Percentiles rank a stretch among this genome's conserved stretches.
These are phyloP conservation scores for Pseudonectria buxi DNA, from an alignment of 2,329 filamentous ascomycete species.

Conservation along the genomic window DNA sequence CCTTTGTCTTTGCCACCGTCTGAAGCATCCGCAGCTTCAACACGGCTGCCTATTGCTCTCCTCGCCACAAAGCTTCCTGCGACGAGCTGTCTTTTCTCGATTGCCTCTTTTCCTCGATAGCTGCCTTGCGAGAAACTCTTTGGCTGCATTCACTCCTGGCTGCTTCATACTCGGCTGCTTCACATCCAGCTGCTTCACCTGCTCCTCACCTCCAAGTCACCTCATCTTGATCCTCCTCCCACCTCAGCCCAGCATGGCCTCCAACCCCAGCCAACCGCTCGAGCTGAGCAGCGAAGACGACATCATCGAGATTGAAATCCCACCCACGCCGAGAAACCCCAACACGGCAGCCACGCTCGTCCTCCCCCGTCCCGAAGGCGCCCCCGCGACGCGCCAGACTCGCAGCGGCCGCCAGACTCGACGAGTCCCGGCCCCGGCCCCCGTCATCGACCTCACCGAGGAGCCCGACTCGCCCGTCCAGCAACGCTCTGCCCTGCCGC, in stretches of 20 bases:
- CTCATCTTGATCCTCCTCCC: conserved; percentile 1
- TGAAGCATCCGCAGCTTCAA: no score
- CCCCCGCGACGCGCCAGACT: not conserved
- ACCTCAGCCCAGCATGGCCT: conserved; percentile 4
- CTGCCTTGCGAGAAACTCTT: no score
- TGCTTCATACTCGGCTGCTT: no score
- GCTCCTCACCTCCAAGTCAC: conserved; percentile 1
- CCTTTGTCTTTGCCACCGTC: no score
- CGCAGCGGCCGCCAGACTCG: conserved; percentile 7
- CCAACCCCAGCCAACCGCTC: conserved; percentile 1
- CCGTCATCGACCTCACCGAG: conserved; percentile 44
- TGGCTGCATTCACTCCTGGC: conserved; percentile 6
- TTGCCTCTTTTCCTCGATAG: conserved; percentile 14
- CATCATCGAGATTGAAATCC: conserved; percentile 23
- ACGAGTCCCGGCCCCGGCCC: conserved; percentile 11
- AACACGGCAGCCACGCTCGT: not conserved
- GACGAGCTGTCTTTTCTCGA: no score
- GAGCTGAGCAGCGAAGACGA: conserved; percentile 24
- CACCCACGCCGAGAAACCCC: conserved; percentile 9
- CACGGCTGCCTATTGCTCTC: no score
- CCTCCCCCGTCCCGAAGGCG: not conserved
- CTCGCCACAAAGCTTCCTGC: no score
- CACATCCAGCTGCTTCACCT: not conserved
- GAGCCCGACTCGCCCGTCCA: conserved; percentile 42
- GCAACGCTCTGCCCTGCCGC: conserved; percentile 25